Evolutionary conservation across 257 asterid genomes (phyloP), one percentile per base, ranked within the genome.

Genomic region (Fraxinus anomala): DNA sequence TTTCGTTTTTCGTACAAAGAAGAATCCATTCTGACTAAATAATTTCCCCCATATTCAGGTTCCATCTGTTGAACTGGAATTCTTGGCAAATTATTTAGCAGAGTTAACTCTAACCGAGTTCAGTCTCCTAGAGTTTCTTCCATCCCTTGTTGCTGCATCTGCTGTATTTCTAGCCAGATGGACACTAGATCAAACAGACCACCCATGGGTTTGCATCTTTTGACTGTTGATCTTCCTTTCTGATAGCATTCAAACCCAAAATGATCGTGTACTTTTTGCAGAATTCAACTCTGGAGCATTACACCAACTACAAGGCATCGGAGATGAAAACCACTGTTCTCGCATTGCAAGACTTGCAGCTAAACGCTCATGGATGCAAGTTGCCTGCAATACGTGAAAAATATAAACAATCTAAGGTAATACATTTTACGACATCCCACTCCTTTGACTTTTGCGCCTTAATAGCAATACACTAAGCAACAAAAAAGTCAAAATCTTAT

Each of bases 111-210:
- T 96, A 70, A 82, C 81, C 0, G 96, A 96, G 80, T 94, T 90
- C 92, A 78, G 85, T 81, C 92, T 94, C 86, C 90, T 94, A 34
- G 88, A 92, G 88, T 89, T 85, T 80, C 96, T 96, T 67, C 99
- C 99, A 10, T 96, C 99, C 68, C 83, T 88, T 67, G 77, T 88
- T 72, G 99, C 99, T 68, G 99, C 99, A 36, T 92, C 98, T 19
- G 98, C 95, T 69, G 92, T 96, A 68, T 92, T 94, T 83, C 87
- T 96, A 76, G 99, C 99, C 72, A 86, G 92, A 89, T 96, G 99
- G 99, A 96, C 95, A 24, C 92, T 96, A 44, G 96, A 96, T 83
- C 99, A 96, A 84, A 89, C 98, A 42, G 89, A 85, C 68, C 89
- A 92, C 85, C 99, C 99, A 80, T 96, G 99, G 99, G 99, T 96